Conservation (phyloP, 306 rosid species). For the Vigna nakashimae region DNA sequence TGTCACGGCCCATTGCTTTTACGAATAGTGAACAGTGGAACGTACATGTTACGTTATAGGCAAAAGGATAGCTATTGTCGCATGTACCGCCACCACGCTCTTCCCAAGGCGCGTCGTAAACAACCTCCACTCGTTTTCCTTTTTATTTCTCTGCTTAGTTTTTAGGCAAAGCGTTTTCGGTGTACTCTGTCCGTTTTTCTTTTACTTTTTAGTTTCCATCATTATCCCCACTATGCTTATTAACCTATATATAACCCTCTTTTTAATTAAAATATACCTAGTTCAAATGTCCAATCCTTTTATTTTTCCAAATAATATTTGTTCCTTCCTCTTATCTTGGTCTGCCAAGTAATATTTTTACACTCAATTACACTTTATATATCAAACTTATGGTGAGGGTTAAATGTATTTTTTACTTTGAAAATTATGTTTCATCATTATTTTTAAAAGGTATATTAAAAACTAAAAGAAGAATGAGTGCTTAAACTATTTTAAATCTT, state of each 20-base stretch:
- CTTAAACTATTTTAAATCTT: no score
- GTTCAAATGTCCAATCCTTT: no score
- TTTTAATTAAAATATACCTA: no score
- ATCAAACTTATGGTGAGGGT: no score
- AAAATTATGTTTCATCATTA: no score
- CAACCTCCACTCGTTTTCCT: background rate
- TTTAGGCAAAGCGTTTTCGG: background rate
- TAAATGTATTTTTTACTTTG: no score
- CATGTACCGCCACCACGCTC: conserved; percentile 23
- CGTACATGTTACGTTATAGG: conserved; percentile 50
- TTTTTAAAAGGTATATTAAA: no score
- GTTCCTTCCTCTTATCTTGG: no score
- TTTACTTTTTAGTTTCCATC: background rate
- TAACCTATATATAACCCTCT: background rate
- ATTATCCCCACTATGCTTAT: background rate
- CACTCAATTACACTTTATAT: no score
- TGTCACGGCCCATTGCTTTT: conserved; percentile 45
- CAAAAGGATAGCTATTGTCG: conserved; percentile 10
- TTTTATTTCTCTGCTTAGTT: background rate
- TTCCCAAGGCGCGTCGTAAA: background rate
- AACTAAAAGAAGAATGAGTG: no score
- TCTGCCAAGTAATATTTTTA: no score
- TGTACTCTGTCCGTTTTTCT: background rate
- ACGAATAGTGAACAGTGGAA: conserved; percentile 39
- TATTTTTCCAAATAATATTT: no score